Conservation (phyloP, 2,329 filamentous ascomycete genomes). For the Eutypa lata region DNA sequence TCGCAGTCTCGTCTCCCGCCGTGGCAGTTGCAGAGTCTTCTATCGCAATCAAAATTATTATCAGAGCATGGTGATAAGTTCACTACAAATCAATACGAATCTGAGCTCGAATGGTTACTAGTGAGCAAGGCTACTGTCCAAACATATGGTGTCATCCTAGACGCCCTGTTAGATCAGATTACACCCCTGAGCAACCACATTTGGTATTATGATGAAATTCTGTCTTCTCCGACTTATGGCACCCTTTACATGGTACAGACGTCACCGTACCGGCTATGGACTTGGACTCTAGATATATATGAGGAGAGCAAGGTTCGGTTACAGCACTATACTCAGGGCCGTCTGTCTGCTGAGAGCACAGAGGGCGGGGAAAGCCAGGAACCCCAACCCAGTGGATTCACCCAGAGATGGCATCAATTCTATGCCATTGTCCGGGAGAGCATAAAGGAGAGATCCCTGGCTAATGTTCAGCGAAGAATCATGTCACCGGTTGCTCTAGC, state of each 20-base stretch:
- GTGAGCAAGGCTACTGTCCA: slow-evolving; percentile 91
- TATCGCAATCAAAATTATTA: slow-evolving; percentile 61
- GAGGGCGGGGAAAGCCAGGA: slow-evolving; percentile 22
- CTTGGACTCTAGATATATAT: slow-evolving; percentile 69
- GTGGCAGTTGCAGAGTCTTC: slow-evolving; percentile 56
- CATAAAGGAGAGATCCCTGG: slow-evolving; percentile 68
- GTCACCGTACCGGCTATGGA: slow-evolving; percentile 71
- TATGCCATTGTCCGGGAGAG: slow-evolving; percentile 77
- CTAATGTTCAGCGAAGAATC: slow-evolving; percentile 67
- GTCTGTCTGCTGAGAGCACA: slow-evolving; percentile 25
- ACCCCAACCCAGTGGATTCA: slow-evolving; percentile 36
- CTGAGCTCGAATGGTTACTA: slow-evolving; percentile 85
- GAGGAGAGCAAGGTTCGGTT: slow-evolving; percentile 52
- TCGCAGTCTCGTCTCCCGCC: slow-evolving; percentile 60
- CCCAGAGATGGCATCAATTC: slow-evolving; percentile 63
- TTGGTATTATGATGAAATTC: slow-evolving; percentile 92
- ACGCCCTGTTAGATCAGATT: slow-evolving; percentile 76
- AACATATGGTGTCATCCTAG: slow-evolving; percentile 77
- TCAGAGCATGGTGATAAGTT: slow-evolving; percentile 25
- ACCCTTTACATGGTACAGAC: slow-evolving; percentile 84
- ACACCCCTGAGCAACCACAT: slow-evolving; percentile 82
- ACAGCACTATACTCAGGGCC: slow-evolving; percentile 29
- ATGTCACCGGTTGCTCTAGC: slow-evolving; percentile 76
- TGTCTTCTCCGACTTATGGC: slow-evolving; percentile 74
- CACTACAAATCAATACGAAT: slow-evolving; percentile 54